These are phyloP conservation scores for Aspergillus flavus DNA, from an alignment of 2,329 filamentous ascomycete species.

Conservation along the genomic window DNA sequence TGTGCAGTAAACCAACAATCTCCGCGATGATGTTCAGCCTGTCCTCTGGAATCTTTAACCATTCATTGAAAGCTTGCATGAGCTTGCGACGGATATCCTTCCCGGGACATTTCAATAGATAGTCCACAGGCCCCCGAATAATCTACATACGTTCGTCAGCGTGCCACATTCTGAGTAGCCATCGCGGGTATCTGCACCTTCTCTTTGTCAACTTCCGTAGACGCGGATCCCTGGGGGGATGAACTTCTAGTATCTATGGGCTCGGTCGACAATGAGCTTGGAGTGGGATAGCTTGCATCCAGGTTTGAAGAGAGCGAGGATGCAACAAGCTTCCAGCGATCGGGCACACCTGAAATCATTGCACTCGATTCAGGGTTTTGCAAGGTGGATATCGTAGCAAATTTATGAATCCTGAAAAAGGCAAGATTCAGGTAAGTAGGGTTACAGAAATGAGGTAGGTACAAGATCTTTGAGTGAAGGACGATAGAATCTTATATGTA, in stretches of 20 bases:
- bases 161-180: too few relatives aligned
- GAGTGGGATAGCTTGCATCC: background rate
- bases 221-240: background rate
- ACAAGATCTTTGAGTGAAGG: too few relatives aligned
- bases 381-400: background rate
- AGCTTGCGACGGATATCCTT: slow-evolving; percentile 47
- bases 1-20: slow-evolving; percentile 47
- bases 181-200: background rate
- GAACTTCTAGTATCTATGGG: background rate
- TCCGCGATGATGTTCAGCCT: slow-evolving; percentile 44
- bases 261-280: background rate
- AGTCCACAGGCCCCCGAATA: background rate
- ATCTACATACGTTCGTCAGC: background rate
- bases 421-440: too few relatives aligned
- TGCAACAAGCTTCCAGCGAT: background rate
- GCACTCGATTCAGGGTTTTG: background rate
- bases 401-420: too few relatives aligned
- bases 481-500: too few relatives aligned
- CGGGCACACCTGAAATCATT: background rate
- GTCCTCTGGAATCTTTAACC: slow-evolving; percentile 43
- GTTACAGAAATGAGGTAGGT: too few relatives aligned
- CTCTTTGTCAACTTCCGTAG: background rate
- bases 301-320: background rate
- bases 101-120: slow-evolving; percentile 30
- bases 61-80: slow-evolving; percentile 48